These are phyloP conservation scores for Cornus kousa DNA, from an alignment of 148 eudicot genomes.

Conservation along the genomic window DNA sequence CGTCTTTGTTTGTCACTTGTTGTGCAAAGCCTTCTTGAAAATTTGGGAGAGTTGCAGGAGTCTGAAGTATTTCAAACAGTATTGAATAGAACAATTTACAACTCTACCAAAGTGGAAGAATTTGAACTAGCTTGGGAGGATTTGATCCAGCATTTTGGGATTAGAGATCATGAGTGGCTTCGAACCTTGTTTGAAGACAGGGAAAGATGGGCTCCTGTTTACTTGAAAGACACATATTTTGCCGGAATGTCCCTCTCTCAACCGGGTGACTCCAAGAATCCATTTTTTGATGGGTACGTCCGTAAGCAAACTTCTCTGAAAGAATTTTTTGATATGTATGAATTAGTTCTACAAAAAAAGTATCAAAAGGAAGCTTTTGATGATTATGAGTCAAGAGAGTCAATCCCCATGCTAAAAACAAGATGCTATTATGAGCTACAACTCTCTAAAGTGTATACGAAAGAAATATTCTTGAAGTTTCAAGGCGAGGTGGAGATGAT, in stretches of 20 bases:
- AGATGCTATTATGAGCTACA: conserved; percentile 60
- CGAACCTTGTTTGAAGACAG: conserved; percentile 55
- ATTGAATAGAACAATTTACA: conserved; percentile 44
- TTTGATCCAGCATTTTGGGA: conserved; percentile 54
- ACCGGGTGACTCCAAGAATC: conserved; percentile 24
- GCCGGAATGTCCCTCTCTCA: conserved; percentile 49
- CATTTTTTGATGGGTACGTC: conserved; percentile 48
- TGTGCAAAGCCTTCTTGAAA: conserved; percentile 45
- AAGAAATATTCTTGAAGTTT: conserved; percentile 51
- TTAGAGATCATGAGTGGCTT: conserved; percentile 50
- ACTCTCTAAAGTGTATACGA: conserved; percentile 60
- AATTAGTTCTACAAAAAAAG: conserved; percentile 36
- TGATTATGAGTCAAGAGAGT: conserved; percentile 56
- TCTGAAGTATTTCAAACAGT: conserved; percentile 38
- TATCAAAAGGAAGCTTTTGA: conserved; percentile 47
- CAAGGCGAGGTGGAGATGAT: conserved; percentile 69
- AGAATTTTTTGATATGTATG: conserved; percentile 58
- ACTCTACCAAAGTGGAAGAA: conserved; percentile 54
- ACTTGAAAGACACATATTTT: conserved; percentile 60
- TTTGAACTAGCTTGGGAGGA: conserved; percentile 75
- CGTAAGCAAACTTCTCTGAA: conserved; percentile 47
- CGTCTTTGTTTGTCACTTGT: conserved; percentile 53
- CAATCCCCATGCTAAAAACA: conserved; percentile 47
- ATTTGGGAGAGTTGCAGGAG: conserved; percentile 38
- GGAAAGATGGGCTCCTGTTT: conserved; percentile 75